Base-by-base conservation (phyloP, 2,329 filamentous ascomycete species). In the Cytospora schulzeri region DNA sequence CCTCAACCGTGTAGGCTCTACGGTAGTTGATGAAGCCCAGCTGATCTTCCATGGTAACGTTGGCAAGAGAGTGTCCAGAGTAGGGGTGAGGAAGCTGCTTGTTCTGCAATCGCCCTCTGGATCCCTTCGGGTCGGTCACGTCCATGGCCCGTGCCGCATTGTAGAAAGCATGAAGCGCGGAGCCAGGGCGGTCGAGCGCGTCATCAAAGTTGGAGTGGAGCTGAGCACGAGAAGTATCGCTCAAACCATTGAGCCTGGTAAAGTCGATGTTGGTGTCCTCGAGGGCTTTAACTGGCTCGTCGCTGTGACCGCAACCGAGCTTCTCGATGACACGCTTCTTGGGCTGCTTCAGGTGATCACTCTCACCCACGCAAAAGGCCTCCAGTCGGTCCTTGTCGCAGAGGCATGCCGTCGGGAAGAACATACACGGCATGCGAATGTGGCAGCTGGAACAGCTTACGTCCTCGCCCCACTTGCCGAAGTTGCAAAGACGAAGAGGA, bases 341-440 rank as follows among this genome's bases (percentile, higher is more conserved):
- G 4, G 14, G 35, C 4, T 24, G 15, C 58, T 57, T 59, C n/a
- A 52, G 31, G 38, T 62, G 50, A n/a, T 66, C 63, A 19, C n/a
- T 28, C 45, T 65, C 58, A 6, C 15, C 4, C 4, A 31, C 4
- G 7, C 35, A 38, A 31, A 51, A 31, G 6, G 6, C 19, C 2
- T 28, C 31, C 22, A 67, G 35, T 12, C 48, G 50, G 26, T 63
- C 64, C 17, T 54, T 41, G 58, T 67, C 65, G 51, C 65, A 67
- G 31, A 24, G n/a, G 19, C 38, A 52, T 2, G 38, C 50, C 2
- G 55, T 38, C 11, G 48, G 64, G 31, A 52, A 65, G 41, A 56
- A 62, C 35, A 65, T 58, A 1, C 56, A 52, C 8, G 51, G 24
- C 38, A 64, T 24, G n/a, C 24, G 8, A 14, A 29, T 59, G 26